These are phyloP conservation scores for Boletus huronensis DNA, from an alignment of 768 basidiomycete genomes.

Conservation along the genomic window DNA sequence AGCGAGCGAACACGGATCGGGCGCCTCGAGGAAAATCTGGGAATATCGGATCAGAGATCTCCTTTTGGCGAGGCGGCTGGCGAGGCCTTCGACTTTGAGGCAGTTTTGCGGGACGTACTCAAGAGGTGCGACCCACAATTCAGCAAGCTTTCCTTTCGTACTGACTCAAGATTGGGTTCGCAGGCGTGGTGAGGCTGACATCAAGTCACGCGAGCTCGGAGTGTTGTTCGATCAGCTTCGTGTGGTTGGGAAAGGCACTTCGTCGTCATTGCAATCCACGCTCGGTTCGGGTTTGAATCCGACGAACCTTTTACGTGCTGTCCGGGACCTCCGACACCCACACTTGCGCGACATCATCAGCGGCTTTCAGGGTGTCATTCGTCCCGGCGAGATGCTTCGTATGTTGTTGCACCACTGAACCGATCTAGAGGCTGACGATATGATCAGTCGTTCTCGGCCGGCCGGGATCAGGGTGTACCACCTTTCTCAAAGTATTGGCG, in stretches of 20 bases:
- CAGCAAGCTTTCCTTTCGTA: not conserved
- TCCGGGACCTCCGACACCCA: slow-evolving; percentile 54
- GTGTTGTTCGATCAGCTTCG: slow-evolving; percentile 56
- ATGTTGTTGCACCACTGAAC: slow-evolving; percentile 27
- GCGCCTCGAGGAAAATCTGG: not conserved
- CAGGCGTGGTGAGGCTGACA: slow-evolving; percentile 48
- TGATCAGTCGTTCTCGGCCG: slow-evolving; percentile 74
- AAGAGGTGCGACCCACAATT: slow-evolving; percentile 13
- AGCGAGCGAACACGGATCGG: not conserved
- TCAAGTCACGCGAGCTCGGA: slow-evolving; percentile 53
- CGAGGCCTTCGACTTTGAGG: slow-evolving; percentile 34
- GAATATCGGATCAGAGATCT: not conserved
- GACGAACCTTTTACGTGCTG: slow-evolving; percentile 36
- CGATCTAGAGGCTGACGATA: not conserved
- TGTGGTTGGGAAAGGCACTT: slow-evolving; percentile 57
- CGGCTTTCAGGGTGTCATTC: slow-evolving; percentile 54
- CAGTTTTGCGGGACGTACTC: slow-evolving; percentile 23
- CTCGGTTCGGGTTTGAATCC: slow-evolving; percentile 65
- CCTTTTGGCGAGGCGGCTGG: not conserved
- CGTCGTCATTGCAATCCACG: slow-evolving; percentile 53
- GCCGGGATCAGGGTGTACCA: slow-evolving; percentile 82
- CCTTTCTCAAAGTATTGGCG: slow-evolving; percentile 77
- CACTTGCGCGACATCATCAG: slow-evolving; percentile 52
- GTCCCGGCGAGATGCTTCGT: slow-evolving; percentile 70
- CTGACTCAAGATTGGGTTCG: not conserved